A percentile compares a stretch with the other conserved stretches of the same genome.
Evolutionary conservation across 352 stramenopile species (phyloP).

Genomic region (Phytopythium vexans): DNA sequence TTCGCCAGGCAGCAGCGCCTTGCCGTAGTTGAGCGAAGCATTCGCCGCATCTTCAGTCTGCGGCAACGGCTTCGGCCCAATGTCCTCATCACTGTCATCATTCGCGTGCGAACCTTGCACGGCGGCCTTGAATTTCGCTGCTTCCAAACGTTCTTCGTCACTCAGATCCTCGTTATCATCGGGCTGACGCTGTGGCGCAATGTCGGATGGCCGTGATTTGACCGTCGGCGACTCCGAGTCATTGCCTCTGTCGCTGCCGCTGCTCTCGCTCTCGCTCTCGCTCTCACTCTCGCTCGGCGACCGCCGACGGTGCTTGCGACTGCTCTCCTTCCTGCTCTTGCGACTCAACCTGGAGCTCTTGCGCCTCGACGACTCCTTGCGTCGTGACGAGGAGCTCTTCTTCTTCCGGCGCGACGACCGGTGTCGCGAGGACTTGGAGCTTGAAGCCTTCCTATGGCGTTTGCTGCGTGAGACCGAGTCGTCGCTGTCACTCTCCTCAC

Average conservation of each 20-base stretch:
- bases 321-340: slow-evolving; percentile 31
- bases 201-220: slow-evolving; percentile 6
- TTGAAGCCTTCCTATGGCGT: slow-evolving; percentile 1
- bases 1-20: slow-evolving; percentile 92
- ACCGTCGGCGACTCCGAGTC: slow-evolving; percentile 19
- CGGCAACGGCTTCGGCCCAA: slow-evolving; percentile 77
- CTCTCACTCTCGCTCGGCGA: slow-evolving; percentile 23
- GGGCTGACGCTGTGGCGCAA: not conserved
- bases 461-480: slow-evolving; percentile 12
- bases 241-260: slow-evolving; percentile 20
- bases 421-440: slow-evolving; percentile 4
- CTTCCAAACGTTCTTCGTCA: slow-evolving; percentile 74
- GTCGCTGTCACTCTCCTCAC: slow-evolving; percentile 29
- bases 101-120: slow-evolving; percentile 67
- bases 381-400: slow-evolving; percentile 27
- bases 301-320: slow-evolving; percentile 17
- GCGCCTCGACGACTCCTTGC: slow-evolving; percentile 27
- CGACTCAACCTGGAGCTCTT: slow-evolving; percentile 31
- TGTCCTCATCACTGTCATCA: slow-evolving; percentile 83
- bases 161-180: slow-evolving; percentile 17
- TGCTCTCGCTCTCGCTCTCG: slow-evolving; percentile 12
- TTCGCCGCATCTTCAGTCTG: slow-evolving; percentile 45
- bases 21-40: slow-evolving; percentile 86
- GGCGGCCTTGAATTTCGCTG: slow-evolving; percentile 84
- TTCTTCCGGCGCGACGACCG: slow-evolving; percentile 25